phyloP scores from a whole-genome alignment of 805 yeast species.

The Grigorovia yakushimaensis region DNA sequence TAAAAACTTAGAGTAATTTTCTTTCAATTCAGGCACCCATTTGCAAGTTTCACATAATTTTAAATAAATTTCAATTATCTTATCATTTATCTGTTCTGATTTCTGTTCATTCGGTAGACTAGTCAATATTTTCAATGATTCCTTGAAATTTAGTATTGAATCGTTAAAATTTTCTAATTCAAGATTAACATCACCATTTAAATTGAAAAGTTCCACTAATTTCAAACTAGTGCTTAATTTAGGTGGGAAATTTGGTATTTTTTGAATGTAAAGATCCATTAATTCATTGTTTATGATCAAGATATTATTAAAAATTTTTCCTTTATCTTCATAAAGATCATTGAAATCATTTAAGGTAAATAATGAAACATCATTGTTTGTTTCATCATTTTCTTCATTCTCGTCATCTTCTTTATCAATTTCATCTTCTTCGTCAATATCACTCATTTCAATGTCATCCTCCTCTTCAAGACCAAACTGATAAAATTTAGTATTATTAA shows the following conservation, averaged over 20 bases:
- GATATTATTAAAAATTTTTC: conserved; percentile 43
- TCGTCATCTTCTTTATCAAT: background rate
- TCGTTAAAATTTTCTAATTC: conserved; percentile 83
- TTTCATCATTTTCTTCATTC: background rate
- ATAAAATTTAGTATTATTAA: conserved; percentile 9
- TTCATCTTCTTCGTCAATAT: conserved; percentile 6
- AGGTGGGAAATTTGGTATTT: background rate
- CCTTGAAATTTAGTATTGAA: conserved; percentile 59
- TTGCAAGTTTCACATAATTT: conserved; percentile 16
- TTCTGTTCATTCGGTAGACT: conserved; percentile 28
- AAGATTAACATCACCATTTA: conserved; percentile 81
- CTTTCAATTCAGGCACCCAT: conserved; percentile 11
- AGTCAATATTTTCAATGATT: conserved; percentile 36
- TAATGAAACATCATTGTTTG: conserved; percentile 1
- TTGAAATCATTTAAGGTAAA: conserved; percentile 4
- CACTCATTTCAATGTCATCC: conserved; percentile 6
- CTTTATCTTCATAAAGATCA: conserved; percentile 11
- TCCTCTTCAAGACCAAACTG: conserved; percentile 23
- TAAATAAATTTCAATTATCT: conserved; percentile 8
- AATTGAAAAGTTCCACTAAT: conserved; percentile 63
- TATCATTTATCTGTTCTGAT: background rate
- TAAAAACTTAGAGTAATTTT: conserved; percentile 4
- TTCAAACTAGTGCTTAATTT: conserved; percentile 27
- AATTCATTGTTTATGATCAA: background rate
- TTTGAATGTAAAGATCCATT: too few species aligned